These are phyloP conservation scores for Albifimbria verrucaria DNA, from an alignment of 2,329 filamentous ascomycete genomes.

Conservation along the genomic window DNA sequence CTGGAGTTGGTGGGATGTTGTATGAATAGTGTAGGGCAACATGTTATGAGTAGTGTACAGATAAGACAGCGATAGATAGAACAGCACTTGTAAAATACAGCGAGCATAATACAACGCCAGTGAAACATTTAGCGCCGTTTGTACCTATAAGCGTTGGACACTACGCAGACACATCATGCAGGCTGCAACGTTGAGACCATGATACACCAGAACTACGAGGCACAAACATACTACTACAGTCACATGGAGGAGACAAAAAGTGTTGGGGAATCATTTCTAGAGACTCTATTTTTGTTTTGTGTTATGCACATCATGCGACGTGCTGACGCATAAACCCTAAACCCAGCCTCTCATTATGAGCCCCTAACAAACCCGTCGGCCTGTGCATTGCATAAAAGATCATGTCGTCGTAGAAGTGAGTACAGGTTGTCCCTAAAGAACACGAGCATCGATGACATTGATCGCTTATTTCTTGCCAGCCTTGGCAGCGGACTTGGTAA, in stretches of 20 bases:
- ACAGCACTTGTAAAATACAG: too few species aligned
- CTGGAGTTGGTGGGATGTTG: too few species aligned
- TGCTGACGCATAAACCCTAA: conserved; percentile 35
- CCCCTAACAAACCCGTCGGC: conserved; percentile 37
- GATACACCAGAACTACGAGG: too few species aligned
- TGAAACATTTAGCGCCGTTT: too few species aligned
- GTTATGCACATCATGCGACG: conserved; percentile 44
- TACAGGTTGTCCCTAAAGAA: conserved; percentile 26
- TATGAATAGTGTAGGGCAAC: too few species aligned
- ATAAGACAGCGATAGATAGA: too few species aligned
- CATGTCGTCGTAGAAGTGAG: conserved; percentile 45
- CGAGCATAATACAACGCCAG: too few species aligned
- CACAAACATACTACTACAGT: too few species aligned
- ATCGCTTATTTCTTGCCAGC: conserved; percentile 67
- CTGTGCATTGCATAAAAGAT: conserved; percentile 42
- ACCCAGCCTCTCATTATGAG: conserved; percentile 42
- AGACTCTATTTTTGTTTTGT: conserved; percentile 44
- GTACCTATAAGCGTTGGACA: too few species aligned
- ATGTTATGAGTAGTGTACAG: too few species aligned
- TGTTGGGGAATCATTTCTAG: conserved; percentile 36
- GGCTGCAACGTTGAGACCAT: too few species aligned
- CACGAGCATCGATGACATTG: conserved; percentile 22
- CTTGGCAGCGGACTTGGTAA: conserved; percentile 71
- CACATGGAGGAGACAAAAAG: background rate
- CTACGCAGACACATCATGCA: too few species aligned